These are phyloP conservation scores for Royoungia palumana DNA, from an alignment of 768 basidiomycete species.

Conservation along the genomic window DNA sequence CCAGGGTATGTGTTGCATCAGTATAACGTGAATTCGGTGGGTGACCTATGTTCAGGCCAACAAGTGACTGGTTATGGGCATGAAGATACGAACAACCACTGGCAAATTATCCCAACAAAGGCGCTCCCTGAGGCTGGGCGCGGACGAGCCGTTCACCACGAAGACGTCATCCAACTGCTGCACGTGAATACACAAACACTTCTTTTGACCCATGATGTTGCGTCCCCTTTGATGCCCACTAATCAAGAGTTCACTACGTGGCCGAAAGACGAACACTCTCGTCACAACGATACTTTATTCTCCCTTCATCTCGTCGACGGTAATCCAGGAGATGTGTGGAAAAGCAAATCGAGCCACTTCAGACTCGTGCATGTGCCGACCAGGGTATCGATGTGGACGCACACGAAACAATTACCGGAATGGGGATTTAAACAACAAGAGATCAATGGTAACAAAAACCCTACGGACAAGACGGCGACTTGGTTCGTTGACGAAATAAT, in stretches of 20 bases:
- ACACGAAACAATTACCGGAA: slow-evolving; percentile 78
- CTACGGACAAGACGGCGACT: slow-evolving; percentile 72
- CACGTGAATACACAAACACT: slow-evolving; percentile 82
- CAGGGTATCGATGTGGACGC: slow-evolving; percentile 93
- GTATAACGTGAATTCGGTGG: background rate
- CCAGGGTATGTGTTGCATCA: slow-evolving; percentile 53
- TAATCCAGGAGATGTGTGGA: slow-evolving; percentile 79
- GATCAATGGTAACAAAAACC: slow-evolving; percentile 95
- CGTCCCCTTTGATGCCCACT: slow-evolving; percentile 93
- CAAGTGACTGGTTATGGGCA: slow-evolving; percentile 96
- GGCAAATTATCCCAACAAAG: slow-evolving; percentile 94
- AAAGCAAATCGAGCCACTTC: slow-evolving; percentile 93
- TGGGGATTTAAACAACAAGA: slow-evolving; percentile 99
- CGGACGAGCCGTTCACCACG: slow-evolving; percentile 86
- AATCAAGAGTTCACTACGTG: slow-evolving; percentile 98
- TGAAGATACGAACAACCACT: slow-evolving; percentile 91
- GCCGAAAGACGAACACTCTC: slow-evolving; percentile 69
- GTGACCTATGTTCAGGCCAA: slow-evolving; percentile 54
- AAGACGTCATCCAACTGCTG: slow-evolving; percentile 84
- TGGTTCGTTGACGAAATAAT: slow-evolving; percentile 91
- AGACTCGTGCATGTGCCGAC: slow-evolving; percentile 86
- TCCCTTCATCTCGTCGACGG: slow-evolving; percentile 68
- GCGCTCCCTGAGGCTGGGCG: slow-evolving; percentile 92
- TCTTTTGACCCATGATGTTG: slow-evolving; percentile 95
- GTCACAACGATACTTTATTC: slow-evolving; percentile 90